Percentiles rank a stretch among this genome's conserved stretches.
phyloP scores from a whole-genome alignment of 371 early-diverging fungal species.

The Mucor indicus region DNA sequence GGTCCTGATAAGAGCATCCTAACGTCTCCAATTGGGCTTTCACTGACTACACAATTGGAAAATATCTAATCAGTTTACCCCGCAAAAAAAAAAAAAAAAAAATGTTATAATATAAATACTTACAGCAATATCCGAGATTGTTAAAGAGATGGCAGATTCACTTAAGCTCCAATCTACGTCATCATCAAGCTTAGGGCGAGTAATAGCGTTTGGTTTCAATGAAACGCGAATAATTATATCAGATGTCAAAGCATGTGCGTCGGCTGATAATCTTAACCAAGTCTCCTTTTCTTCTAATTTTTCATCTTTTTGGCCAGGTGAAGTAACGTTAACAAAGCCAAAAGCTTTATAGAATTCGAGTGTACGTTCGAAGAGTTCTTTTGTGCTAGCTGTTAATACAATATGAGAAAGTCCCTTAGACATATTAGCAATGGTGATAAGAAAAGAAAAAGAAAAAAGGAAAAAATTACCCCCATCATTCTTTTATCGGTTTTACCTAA shows the following conservation, averaged over 20 bases:
- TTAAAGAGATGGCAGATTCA: constrained; percentile 13
- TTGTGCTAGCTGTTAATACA: constrained; percentile 13
- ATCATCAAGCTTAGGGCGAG: constrained; percentile 1
- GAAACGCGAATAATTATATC: constrained; percentile 19
- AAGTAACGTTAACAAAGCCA: constrained; percentile 16
- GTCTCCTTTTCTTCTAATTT: constrained; percentile 6
- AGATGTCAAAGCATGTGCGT: constrained; percentile 19
- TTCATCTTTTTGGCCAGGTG: constrained; percentile 4
- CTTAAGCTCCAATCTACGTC: constrained; percentile 20
- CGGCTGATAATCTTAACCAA: constrained; percentile 20
- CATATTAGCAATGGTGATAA: no score
- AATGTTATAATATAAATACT: neutral
- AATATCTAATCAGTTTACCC: neutral
- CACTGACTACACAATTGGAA: neutral
- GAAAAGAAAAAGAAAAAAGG: no score
- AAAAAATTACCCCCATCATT: no score
- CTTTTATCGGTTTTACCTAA: no score
- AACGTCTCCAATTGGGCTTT: constrained; percentile 16
- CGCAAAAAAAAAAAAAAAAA: neutral
- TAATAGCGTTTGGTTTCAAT: neutral
- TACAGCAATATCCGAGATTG: constrained; percentile 20
- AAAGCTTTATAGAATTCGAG: constrained; percentile 23
- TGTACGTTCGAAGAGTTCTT: constrained; percentile 13
- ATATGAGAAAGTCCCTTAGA: constrained; percentile 29
- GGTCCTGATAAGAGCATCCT: constrained; percentile 18